Base-by-base conservation (phyloP, 495 filamentous ascomycete species). In the Penicillium herquei region DNA sequence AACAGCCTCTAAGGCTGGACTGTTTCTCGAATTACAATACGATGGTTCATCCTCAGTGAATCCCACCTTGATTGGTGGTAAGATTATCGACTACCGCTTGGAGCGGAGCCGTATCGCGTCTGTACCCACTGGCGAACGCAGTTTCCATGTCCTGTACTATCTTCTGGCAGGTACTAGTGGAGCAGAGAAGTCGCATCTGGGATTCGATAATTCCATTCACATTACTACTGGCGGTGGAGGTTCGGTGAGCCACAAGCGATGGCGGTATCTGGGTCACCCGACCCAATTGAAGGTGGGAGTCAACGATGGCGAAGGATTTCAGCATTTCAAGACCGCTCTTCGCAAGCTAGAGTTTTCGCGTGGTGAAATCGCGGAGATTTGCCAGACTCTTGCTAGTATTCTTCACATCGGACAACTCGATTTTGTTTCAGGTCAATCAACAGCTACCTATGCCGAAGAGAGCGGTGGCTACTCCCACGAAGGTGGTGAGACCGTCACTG, bases 401-500 rank as follows among this genome's bases (percentile, higher is more conserved):
- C 80, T 98, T 12, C 94, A 98, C 62, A 90, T 98, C 61, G 94
- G 94, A 35, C 93, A 98, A 67, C 79, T 98, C 11, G 94, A 98
- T 47, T 98, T 98, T 64, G 80, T 82, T 53, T 92, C 82, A 0
- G 83, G 84, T 6, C 87, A 93, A 59, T 82, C 84, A 51, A 97
- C 93, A 1, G 82, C 84, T 12, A 87, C 84, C 5, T 81, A 81
- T 1, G 90, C 84, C 10, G 92, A 96, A 58, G 93, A 98, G 57
- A 97, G 93, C 64, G 93, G 93, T 49, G 94, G 94, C 14, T 96
- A 93, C 70, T 94, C 91, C 0, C 93, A 96, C 69, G 94, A 98
- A 70, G 94, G 94, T 50, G 90, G 87, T 18, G 89, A 96, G 65
- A 88, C 78, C 2, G 75, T 90, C 9, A 97, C 95, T 0, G 80